Percentiles rank a stretch among this genome's conserved stretches.
phyloP scores from a whole-genome alignment of 2,329 filamentous ascomycete genomes.

The Aureobasidium sp. region DNA sequence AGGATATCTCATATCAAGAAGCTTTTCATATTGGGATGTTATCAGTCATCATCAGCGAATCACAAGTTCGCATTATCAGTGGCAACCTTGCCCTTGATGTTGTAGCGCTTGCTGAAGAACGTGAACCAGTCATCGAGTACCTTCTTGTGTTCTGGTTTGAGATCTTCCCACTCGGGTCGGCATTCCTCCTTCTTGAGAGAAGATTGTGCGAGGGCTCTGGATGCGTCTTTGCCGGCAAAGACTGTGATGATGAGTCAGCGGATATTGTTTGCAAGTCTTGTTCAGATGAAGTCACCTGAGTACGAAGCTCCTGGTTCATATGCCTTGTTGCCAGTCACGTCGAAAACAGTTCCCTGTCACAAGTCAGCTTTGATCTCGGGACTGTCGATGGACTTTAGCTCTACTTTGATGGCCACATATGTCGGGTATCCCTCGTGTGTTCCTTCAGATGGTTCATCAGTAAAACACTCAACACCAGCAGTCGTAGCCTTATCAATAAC shows the following conservation, averaged over 20 bases:
- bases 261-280: background rate
- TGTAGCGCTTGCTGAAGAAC: constrained; percentile 96
- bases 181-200: constrained; percentile 83
- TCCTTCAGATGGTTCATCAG: constrained; percentile 37
- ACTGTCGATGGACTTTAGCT: too few relatives aligned
- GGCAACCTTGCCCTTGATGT: constrained; percentile 58
- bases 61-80: constrained; percentile 3
- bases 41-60: background rate
- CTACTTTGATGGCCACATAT: constrained; percentile 53
- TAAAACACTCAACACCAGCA: background rate
- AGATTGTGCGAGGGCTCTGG: constrained; percentile 78
- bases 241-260: constrained; percentile 47
- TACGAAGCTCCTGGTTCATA: constrained; percentile 80
- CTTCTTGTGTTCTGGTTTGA: constrained; percentile 76
- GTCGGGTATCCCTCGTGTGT: constrained; percentile 52
- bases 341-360: constrained; percentile 70
- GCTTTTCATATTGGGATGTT: background rate
- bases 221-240: constrained; percentile 92
- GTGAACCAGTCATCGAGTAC: constrained; percentile 87
- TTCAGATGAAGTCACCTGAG: constrained; percentile 52
- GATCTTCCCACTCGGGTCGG: constrained; percentile 68
- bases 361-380: background rate
- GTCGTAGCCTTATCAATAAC: background rate
- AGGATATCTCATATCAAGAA: background rate
- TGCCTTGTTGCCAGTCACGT: constrained; percentile 80